These are phyloP conservation scores for Aspergillus amoenus DNA, from an alignment of 2,329 filamentous ascomycete species.

Conservation along the genomic window DNA sequence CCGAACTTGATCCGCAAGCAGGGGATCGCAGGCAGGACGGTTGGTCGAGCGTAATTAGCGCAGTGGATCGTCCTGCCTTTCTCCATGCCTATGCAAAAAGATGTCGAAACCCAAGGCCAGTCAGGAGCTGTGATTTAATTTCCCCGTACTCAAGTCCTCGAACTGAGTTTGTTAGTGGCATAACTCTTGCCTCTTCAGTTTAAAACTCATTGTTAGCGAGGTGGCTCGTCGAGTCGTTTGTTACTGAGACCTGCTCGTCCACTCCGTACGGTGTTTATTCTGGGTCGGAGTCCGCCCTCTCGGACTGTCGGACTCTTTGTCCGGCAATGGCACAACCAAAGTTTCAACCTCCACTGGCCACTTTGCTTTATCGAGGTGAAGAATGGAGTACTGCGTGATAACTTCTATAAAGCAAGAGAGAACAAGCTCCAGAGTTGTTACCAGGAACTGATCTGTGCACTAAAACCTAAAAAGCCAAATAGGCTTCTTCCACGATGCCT, in stretches of 20 bases:
- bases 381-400: no score
- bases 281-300: no score
- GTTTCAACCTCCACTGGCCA: background rate
- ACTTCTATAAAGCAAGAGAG: background rate
- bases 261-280: background rate
- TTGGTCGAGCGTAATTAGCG: constrained; percentile 2
- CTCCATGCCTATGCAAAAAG: background rate
- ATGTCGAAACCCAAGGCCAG: background rate
- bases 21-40: background rate
- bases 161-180: background rate
- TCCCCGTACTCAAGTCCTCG: constrained; percentile 5
- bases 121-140: background rate
- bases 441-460: background rate
- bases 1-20: background rate
- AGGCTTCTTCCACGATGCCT: background rate
- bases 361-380: no score
- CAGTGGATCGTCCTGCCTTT: constrained; percentile 1
- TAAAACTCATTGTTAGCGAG: background rate
- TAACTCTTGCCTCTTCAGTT: background rate
- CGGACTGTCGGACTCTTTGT: background rate
- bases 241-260: no score
- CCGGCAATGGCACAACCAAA: background rate
- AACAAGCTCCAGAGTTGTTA: background rate
- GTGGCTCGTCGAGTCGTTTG: background rate
- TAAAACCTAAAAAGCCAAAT: background rate